phyloP scores from a whole-genome alignment of 495 filamentous ascomycete species.

The Aspergillus mulundensis region DNA sequence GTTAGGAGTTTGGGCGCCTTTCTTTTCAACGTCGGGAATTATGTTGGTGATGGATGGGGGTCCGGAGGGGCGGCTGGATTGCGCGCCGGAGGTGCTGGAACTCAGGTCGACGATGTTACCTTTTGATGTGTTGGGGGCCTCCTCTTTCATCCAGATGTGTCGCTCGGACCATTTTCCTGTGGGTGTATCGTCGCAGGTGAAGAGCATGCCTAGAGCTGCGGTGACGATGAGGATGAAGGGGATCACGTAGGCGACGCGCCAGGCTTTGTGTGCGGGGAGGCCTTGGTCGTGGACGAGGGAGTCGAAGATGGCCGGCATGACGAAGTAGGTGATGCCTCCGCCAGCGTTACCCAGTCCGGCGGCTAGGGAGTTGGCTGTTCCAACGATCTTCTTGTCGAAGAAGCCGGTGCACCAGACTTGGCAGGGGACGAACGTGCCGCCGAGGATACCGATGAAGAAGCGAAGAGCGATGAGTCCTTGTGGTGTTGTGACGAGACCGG shows the following conservation, averaged over 20 bases:
- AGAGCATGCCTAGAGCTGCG: conserved; percentile 62
- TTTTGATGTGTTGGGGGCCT: not conserved
- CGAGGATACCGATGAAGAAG: conserved; percentile 92
- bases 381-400: conserved; percentile 94
- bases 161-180: conserved; percentile 80
- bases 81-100: conserved; percentile 34
- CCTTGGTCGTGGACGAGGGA: conserved; percentile 60
- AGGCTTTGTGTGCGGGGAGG: conserved; percentile 63
- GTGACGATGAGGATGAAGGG: conserved; percentile 72
- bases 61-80: conserved; percentile 30
- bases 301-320: conserved; percentile 91
- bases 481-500: conserved; percentile 68
- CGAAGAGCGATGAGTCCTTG: conserved; percentile 71
- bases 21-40: conserved; percentile 40
- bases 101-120: conserved; percentile 50
- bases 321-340: conserved; percentile 82
- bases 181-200: conserved; percentile 79
- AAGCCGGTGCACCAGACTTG: conserved; percentile 96
- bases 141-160: conserved; percentile 40
- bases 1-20: conserved; percentile 29
- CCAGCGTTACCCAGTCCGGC: conserved; percentile 88
- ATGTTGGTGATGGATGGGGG: conserved; percentile 34
- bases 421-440: conserved; percentile 87
- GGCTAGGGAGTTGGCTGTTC: conserved; percentile 82
- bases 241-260: conserved; percentile 80